These are phyloP conservation scores for Phoma sp. DNA, from an alignment of 2,329 filamentous ascomycete genomes.

Conservation along the genomic window DNA sequence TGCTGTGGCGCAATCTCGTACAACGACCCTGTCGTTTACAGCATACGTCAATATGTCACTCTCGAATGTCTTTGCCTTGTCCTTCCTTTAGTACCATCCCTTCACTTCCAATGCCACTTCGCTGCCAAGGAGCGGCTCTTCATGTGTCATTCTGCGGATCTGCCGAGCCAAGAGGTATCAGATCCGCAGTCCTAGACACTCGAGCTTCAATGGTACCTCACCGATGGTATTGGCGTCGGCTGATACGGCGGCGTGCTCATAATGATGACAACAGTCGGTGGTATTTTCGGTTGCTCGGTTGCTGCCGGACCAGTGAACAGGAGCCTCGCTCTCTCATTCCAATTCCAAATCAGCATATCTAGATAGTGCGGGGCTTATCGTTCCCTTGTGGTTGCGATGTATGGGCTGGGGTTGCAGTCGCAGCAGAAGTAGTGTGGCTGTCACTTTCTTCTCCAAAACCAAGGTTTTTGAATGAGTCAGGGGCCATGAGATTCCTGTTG, in stretches of 20 bases:
- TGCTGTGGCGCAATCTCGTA: slow-evolving; percentile 25
- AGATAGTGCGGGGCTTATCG: slow-evolving; percentile 33
- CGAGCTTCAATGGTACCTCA: slow-evolving; percentile 1
- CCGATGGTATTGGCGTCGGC: slow-evolving; percentile 13
- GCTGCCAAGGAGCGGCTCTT: neutral
- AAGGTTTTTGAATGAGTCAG: slow-evolving; percentile 91
- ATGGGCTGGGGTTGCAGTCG: slow-evolving; percentile 36
- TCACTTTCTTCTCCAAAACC: slow-evolving; percentile 70
- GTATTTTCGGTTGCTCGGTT: slow-evolving; percentile 37
- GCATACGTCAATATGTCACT: slow-evolving; percentile 32
- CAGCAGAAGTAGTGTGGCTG: slow-evolving; percentile 16
- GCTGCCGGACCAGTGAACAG: slow-evolving; percentile 33
- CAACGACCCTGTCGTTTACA: slow-evolving; percentile 19
- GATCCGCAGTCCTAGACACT: slow-evolving; percentile 20
- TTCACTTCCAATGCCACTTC: slow-evolving; percentile 4
- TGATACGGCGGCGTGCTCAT: slow-evolving; percentile 12
- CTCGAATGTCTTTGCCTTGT: slow-evolving; percentile 24
- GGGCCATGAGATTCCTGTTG: slow-evolving; percentile 85
- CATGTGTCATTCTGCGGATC: neutral
- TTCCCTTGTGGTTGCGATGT: slow-evolving; percentile 30
- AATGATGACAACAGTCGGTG: slow-evolving; percentile 10
- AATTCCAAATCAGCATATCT: slow-evolving; percentile 19
- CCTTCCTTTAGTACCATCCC: slow-evolving; percentile 4
- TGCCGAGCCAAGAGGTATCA: slow-evolving; percentile 34
- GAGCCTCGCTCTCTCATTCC: slow-evolving; percentile 30